phyloP scores from a whole-genome alignment of 1,284 basidiomycete genomes.

The Omphalotus olearius region DNA sequence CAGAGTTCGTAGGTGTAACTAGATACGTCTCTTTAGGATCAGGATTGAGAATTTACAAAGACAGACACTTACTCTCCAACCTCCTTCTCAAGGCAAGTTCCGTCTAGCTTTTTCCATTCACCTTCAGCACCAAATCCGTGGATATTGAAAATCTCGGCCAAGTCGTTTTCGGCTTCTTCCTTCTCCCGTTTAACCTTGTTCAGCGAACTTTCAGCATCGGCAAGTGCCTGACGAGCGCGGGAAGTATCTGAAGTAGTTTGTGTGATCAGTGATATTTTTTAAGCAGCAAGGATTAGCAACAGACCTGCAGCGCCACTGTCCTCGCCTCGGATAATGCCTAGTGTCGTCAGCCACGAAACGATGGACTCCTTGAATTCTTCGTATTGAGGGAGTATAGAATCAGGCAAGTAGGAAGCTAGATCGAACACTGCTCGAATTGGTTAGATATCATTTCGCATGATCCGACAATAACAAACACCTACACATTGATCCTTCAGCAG shows the following conservation, averaged over 20 bases:
- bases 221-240: conserved; percentile 61
- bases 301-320: conserved; percentile 42
- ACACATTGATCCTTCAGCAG: conserved; percentile 49
- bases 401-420: conserved; percentile 84
- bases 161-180: conserved; percentile 44
- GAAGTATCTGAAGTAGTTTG: conserved; percentile 38
- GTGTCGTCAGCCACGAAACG: conserved; percentile 57
- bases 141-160: conserved; percentile 60
- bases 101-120: conserved; percentile 95
- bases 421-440: conserved; percentile 62
- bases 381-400: conserved; percentile 74
- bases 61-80: conserved; percentile 75
- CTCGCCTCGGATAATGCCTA: conserved; percentile 56
- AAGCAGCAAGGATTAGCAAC: conserved; percentile 2
- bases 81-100: conserved; percentile 77
- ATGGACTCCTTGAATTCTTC: conserved; percentile 65
- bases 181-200: conserved; percentile 42
- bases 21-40: neutral
- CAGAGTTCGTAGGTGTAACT: conserved; percentile 98
- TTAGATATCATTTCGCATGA: neutral
- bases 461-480: conserved; percentile 29
- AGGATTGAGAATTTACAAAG: neutral
- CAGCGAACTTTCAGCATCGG: conserved; percentile 55
- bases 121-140: conserved; percentile 77
- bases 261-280: neutral